These are phyloP conservation scores for Sarocladiaceae sp. DNA, from an alignment of 2,329 filamentous ascomycete genomes.

Conservation along the genomic window DNA sequence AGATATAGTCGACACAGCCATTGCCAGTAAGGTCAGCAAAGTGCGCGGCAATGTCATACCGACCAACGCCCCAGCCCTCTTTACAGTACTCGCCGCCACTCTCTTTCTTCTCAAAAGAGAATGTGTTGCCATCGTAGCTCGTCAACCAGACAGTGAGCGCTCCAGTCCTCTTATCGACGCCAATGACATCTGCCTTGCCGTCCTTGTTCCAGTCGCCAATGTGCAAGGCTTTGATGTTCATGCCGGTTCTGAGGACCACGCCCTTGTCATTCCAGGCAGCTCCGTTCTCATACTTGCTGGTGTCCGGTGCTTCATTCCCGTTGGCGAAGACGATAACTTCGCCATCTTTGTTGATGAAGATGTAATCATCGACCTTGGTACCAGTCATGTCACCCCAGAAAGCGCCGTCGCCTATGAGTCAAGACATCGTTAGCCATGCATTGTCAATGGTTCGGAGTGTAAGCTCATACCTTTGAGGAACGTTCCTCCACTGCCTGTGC, in stretches of 20 bases:
- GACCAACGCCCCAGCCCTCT: slow-evolving; percentile 20
- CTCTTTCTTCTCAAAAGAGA: slow-evolving; percentile 11
- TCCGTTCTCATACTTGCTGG: background rate
- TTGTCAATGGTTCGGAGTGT: background rate
- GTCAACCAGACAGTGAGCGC: slow-evolving; percentile 22
- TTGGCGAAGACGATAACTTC: slow-evolving; percentile 12
- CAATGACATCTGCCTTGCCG: slow-evolving; percentile 29
- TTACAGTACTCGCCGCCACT: slow-evolving; percentile 14
- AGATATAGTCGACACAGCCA: slow-evolving; percentile 26
- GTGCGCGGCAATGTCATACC: slow-evolving; percentile 22
- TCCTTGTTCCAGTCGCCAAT: slow-evolving; percentile 33
- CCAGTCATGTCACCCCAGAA: slow-evolving; percentile 9
- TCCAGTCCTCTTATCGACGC: slow-evolving; percentile 21
- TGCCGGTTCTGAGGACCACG: slow-evolving; percentile 6
- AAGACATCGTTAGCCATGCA: background rate
- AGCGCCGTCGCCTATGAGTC: background rate
- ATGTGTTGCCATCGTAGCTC: slow-evolving; percentile 12
- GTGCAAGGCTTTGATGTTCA: slow-evolving; percentile 25
- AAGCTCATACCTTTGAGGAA: background rate
- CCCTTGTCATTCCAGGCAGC: background rate
- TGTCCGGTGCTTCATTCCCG: background rate
- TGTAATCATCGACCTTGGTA: slow-evolving; percentile 14
- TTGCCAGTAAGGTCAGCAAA: slow-evolving; percentile 28
- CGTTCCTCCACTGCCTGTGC: background rate
- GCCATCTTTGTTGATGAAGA: slow-evolving; percentile 15